A percentile compares a stretch with the other conserved stretches of the same genome.
Conservation (phyloP, 805 yeast species). For the Wickerhamomyces bisporus region DNA sequence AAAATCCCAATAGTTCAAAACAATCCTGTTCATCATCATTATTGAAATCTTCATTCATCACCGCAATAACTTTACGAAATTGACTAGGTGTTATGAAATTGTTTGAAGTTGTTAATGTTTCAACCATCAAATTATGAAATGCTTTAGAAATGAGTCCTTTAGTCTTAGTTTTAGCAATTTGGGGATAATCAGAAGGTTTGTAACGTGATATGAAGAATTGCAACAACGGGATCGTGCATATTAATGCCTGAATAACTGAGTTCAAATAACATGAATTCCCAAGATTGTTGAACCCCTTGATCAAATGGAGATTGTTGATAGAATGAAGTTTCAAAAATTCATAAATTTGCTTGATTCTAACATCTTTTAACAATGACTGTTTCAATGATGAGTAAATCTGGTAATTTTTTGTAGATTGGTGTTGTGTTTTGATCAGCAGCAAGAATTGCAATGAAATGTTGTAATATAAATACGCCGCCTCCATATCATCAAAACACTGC, state of each 20-base stretch:
- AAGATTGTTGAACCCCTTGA: slow-evolving; percentile 72
- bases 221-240: slow-evolving; percentile 64
- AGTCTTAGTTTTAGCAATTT: slow-evolving; percentile 27
- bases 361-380: too few species aligned
- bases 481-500: not conserved
- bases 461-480: not conserved
- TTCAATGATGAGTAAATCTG: too few species aligned
- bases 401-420: too few species aligned
- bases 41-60: slow-evolving; percentile 57
- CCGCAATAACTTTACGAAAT: slow-evolving; percentile 65
- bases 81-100: slow-evolving; percentile 51
- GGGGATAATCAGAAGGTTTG: too few species aligned
- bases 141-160: slow-evolving; percentile 71
- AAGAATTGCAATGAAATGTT: not conserved
- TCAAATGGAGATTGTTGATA: slow-evolving; percentile 26
- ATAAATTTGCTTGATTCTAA: too few species aligned
- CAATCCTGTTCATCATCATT: slow-evolving; percentile 80
- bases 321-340: too few species aligned
- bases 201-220: too few species aligned
- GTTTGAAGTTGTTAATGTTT: slow-evolving; percentile 42
- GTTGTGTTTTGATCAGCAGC: not conserved
- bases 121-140: slow-evolving; percentile 57
- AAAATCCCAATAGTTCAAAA: slow-evolving; percentile 70
- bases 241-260: slow-evolving; percentile 79
- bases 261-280: slow-evolving; percentile 96